Evolutionary conservation across 441 rosid genomes (phyloP).

Genomic region (Pelargonium hybrid): DNA sequence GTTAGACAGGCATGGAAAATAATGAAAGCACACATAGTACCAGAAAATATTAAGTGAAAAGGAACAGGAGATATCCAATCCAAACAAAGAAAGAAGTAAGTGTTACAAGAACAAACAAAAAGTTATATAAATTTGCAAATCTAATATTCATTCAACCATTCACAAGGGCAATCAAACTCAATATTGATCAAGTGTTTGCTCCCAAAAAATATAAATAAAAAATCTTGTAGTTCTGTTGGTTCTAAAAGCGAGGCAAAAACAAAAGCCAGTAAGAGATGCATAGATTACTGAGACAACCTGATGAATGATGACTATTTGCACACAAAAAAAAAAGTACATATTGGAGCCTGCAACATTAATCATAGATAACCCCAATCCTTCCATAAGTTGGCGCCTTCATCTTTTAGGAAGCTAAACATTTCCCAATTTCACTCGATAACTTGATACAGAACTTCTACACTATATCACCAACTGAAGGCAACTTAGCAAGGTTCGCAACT

Average conservation of each 20-base stretch:
- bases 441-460: neutral
- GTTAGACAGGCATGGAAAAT: neutral
- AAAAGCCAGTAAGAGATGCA: neutral
- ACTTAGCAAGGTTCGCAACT: neutral
- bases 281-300: neutral
- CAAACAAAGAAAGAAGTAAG: neutral
- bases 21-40: neutral
- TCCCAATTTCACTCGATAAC: neutral
- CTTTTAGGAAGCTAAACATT: neutral
- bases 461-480: neutral
- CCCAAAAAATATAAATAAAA: neutral
- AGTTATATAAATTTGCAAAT: neutral
- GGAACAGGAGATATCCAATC: neutral
- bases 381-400: neutral
- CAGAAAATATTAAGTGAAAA: neutral
- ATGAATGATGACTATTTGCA: neutral
- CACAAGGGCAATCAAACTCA: neutral
- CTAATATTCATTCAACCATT: neutral
- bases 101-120: slow-evolving; percentile 4
- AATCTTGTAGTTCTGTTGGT: neutral
- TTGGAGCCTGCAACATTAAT: neutral
- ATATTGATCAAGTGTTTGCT: neutral
- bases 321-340: neutral
- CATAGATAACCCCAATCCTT: neutral
- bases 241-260: neutral